phyloP scores from a whole-genome alignment of 2,329 filamentous ascomycete genomes.

The Sordariomycetes sp. region DNA sequence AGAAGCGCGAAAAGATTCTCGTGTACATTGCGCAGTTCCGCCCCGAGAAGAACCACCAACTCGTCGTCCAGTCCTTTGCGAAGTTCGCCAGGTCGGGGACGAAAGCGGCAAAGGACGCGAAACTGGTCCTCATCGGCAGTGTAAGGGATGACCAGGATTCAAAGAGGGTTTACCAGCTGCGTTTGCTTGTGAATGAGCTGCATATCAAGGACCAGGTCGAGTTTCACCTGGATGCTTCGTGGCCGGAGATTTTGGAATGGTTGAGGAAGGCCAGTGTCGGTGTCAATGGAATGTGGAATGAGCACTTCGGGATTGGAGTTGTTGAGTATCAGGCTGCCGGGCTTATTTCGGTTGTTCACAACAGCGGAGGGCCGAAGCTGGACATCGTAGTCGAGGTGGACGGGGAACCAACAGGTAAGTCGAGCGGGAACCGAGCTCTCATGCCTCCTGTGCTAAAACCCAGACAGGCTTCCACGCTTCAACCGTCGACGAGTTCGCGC shows the following conservation, averaged over 20 bases:
- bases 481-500: constrained; percentile 69
- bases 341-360: constrained; percentile 83
- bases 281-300: constrained; percentile 99
- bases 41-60: constrained; percentile 90
- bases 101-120: constrained; percentile 44
- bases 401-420: constrained; percentile 69
- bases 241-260: constrained; percentile 78
- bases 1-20: constrained; percentile 59
- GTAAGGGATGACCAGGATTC: constrained; percentile 79
- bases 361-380: constrained; percentile 84
- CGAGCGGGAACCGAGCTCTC: background rate
- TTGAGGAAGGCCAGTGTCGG: constrained; percentile 70
- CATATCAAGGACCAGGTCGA: constrained; percentile 75
- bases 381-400: constrained; percentile 84
- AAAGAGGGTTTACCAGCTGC: constrained; percentile 78
- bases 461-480: constrained; percentile 71
- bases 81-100: constrained; percentile 54
- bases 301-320: constrained; percentile 97
- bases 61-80: constrained; percentile 79
- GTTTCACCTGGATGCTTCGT: constrained; percentile 84
- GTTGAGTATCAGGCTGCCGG: constrained; percentile 97
- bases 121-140: constrained; percentile 78
- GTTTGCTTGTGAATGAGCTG: constrained; percentile 78
- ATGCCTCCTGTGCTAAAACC: background rate
- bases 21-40: constrained; percentile 97